Percentiles rank a stretch among this genome's conserved stretches.
Evolutionary conservation across 1,284 basidiomycete species (phyloP).

Genomic region (Laetiporus sulphureus): DNA sequence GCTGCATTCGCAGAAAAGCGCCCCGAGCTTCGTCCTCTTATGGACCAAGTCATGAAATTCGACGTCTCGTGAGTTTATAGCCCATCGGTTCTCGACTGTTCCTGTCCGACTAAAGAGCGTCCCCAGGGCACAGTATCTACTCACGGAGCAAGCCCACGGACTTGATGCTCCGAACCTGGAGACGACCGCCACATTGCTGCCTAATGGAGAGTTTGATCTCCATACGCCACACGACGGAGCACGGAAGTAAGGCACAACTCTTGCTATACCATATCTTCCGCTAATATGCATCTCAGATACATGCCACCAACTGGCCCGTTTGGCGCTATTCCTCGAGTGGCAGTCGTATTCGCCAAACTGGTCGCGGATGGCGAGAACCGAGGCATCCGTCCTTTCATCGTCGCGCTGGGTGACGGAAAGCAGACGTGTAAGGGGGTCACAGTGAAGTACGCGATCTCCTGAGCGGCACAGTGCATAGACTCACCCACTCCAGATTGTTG

Average conservation of each 20-base stretch:
- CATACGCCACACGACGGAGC: constrained; percentile 25
- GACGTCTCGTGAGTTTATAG: constrained; percentile 17
- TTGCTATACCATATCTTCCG: no score
- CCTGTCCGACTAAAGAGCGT: background rate
- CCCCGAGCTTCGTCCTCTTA: constrained; percentile 20
- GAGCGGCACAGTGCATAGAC: background rate
- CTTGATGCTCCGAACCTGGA: constrained; percentile 31
- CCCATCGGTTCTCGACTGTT: background rate
- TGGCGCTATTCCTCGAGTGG: constrained; percentile 20
- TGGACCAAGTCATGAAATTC: constrained; percentile 25
- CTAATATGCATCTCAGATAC: constrained; percentile 18
- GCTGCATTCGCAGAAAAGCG: constrained; percentile 17
- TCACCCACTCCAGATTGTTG: constrained; percentile 21
- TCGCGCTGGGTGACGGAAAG: constrained; percentile 17
- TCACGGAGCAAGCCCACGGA: constrained; percentile 34
- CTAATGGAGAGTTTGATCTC: constrained; percentile 25
- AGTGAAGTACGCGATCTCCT: constrained; percentile 6
- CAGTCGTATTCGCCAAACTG: constrained; percentile 27
- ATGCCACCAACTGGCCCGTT: constrained; percentile 34
- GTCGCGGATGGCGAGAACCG: constrained; percentile 20
- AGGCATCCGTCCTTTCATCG: constrained; percentile 26
- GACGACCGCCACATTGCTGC: constrained; percentile 27
- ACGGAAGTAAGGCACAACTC: constrained; percentile 11
- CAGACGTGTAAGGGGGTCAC: constrained; percentile 16
- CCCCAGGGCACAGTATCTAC: constrained; percentile 26